These are phyloP conservation scores for Mallotus japonicus DNA, from an alignment of 441 rosid genomes.

Conservation along the genomic window DNA sequence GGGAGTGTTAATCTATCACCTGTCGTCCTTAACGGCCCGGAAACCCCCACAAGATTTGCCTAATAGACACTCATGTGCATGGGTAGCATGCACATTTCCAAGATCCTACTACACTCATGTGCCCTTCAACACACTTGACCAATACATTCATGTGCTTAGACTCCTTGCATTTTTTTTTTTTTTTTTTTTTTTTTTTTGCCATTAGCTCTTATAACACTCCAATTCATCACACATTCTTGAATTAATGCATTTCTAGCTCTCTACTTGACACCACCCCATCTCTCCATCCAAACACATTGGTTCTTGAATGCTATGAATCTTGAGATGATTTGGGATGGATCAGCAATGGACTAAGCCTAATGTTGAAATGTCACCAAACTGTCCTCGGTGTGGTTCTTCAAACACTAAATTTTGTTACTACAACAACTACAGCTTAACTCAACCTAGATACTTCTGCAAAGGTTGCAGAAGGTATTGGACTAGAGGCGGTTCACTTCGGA, in stretches of 20 bases:
- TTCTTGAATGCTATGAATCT: neutral
- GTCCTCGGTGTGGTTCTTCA: constrained; percentile 69
- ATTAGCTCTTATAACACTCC: neutral
- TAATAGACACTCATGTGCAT: constrained; percentile 34
- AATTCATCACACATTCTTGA: no score
- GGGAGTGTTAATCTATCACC: constrained; percentile 30
- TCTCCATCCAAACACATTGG: neutral
- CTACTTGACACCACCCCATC: no score
- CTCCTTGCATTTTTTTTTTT: neutral
- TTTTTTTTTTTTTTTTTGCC: no score
- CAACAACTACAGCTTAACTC: constrained; percentile 75
- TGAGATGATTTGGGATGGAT: constrained; percentile 41
- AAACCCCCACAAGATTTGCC: constrained; percentile 24
- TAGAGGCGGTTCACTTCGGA: constrained; percentile 64
- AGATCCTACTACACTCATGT: neutral
- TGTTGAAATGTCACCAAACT: constrained; percentile 49
- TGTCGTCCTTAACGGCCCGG: constrained; percentile 37
- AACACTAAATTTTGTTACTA: constrained; percentile 72
- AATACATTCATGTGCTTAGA: neutral
- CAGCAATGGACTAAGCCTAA: constrained; percentile 45
- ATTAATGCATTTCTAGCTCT: no score
- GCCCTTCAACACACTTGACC: neutral
- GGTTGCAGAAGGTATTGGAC: constrained; percentile 79
- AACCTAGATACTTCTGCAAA: constrained; percentile 71
- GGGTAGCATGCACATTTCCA: constrained; percentile 22